Conservation (phyloP, 129 eudicot species). For the Sambucus nigra region DNA sequence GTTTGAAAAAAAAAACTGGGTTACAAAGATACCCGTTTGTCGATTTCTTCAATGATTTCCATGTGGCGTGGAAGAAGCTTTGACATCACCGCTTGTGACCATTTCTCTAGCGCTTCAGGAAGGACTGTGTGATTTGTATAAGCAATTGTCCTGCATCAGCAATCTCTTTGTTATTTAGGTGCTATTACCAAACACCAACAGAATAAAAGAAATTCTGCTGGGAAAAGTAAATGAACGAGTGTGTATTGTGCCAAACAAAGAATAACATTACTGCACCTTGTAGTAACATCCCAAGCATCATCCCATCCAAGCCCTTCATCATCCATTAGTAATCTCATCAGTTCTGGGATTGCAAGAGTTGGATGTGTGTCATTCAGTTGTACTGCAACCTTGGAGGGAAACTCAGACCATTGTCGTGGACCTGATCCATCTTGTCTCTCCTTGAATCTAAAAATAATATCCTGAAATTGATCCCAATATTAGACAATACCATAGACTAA, state of each 20-base stretch:
- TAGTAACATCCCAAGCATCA: slow-evolving; percentile 96
- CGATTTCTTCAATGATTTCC: slow-evolving; percentile 98
- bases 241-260: neutral
- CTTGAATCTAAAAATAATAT: slow-evolving; percentile 83
- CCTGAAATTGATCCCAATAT: slow-evolving; percentile 40
- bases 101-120: slow-evolving; percentile 97
- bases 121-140: slow-evolving; percentile 98
- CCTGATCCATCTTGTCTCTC: slow-evolving; percentile 59
- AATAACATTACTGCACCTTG: slow-evolving; percentile 37
- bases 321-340: slow-evolving; percentile 96
- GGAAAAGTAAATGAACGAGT: neutral
- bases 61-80: slow-evolving; percentile 99
- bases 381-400: slow-evolving; percentile 90
- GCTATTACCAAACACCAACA: slow-evolving; percentile 12
- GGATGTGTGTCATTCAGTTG: slow-evolving; percentile 99
- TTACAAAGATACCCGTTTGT: slow-evolving; percentile 52
- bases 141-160: slow-evolving; percentile 70
- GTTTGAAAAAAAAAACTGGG: neutral
- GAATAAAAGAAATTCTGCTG: neutral
- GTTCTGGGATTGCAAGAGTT: slow-evolving; percentile 95
- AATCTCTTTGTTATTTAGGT: slow-evolving; percentile 10
- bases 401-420: slow-evolving; percentile 66
- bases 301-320: slow-evolving; percentile 99
- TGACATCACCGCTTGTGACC: slow-evolving; percentile 94
- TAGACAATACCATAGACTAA: slow-evolving; percentile 4